Percentiles rank a stretch among this genome's conserved stretches.
Evolutionary conservation across 805 yeast species (phyloP).

Genomic region (Metschnikowia anglica): DNA sequence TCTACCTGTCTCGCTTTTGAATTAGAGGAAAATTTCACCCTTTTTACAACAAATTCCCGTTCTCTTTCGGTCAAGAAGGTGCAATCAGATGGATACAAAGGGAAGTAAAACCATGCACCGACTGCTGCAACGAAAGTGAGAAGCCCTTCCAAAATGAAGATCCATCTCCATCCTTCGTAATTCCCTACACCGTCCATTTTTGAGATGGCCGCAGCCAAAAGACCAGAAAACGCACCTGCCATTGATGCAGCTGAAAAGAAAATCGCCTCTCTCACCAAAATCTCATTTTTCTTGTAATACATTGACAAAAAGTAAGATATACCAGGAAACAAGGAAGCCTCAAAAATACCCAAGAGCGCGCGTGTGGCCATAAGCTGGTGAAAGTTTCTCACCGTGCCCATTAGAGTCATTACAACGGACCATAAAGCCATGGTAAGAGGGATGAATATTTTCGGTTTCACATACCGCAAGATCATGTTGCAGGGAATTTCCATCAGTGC

Average conservation of each 20-base stretch:
- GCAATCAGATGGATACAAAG: slow-evolving; percentile 11
- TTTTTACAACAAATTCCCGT: slow-evolving; percentile 11
- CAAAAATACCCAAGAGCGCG: slow-evolving; percentile 63
- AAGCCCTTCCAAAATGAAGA: slow-evolving; percentile 17
- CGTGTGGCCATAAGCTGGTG: slow-evolving; percentile 64
- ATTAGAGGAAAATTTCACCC: slow-evolving; percentile 12
- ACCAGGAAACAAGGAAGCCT: slow-evolving; percentile 73
- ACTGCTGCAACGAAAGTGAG: slow-evolving; percentile 10
- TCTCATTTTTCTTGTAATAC: slow-evolving; percentile 62
- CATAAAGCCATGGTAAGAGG: slow-evolving; percentile 55
- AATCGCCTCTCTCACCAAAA: slow-evolving; percentile 65
- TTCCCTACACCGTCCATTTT: slow-evolving; percentile 45
- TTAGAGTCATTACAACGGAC: slow-evolving; percentile 63
- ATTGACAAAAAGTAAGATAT: slow-evolving; percentile 67
- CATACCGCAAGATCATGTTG: slow-evolving; percentile 55
- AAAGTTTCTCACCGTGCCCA: slow-evolving; percentile 61
- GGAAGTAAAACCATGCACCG: slow-evolving; percentile 11
- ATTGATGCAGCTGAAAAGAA: slow-evolving; percentile 70
- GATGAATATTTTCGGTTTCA: slow-evolving; percentile 67
- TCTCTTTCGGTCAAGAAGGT: slow-evolving; percentile 14
- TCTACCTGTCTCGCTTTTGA: not conserved
- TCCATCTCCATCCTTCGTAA: slow-evolving; percentile 19
- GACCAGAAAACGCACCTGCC: slow-evolving; percentile 79
- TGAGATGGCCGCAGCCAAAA: slow-evolving; percentile 62
- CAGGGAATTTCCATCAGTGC: slow-evolving; percentile 62